Conservation (phyloP, 1,139 yeast genomes). For the Yamadazyma trypodendri region DNA sequence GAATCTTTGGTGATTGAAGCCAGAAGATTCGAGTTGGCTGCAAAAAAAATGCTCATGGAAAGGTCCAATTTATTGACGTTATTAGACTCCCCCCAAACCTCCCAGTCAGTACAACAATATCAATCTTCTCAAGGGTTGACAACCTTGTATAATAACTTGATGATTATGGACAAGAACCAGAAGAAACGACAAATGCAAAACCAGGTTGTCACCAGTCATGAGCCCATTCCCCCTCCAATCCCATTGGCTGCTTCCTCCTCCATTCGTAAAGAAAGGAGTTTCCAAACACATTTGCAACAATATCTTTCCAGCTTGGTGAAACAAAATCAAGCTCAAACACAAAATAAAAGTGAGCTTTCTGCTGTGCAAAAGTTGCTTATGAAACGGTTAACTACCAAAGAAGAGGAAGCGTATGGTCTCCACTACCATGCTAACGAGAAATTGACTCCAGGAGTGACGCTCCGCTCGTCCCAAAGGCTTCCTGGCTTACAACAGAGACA, state of each 20-base stretch:
- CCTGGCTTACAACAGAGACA: constrained; percentile 50
- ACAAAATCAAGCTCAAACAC: constrained; percentile 26
- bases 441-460: constrained; percentile 71
- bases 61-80: constrained; percentile 75
- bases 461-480: constrained; percentile 64
- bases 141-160: constrained; percentile 75
- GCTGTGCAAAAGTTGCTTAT: constrained; percentile 45
- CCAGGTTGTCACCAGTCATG: constrained; percentile 39
- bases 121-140: constrained; percentile 87
- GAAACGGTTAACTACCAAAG: constrained; percentile 68
- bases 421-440: constrained; percentile 74
- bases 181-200: constrained; percentile 42
- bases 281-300: constrained; percentile 53
- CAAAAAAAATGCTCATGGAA: constrained; percentile 83
- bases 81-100: constrained; percentile 84
- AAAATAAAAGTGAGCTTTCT: constrained; percentile 34
- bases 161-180: constrained; percentile 70
- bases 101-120: constrained; percentile 74
- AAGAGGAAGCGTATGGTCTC: constrained; percentile 84
- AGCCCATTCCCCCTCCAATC: constrained; percentile 60
- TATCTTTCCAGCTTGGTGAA: constrained; percentile 39
- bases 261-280: constrained; percentile 49
- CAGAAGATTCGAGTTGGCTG: constrained; percentile 86
- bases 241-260: constrained; percentile 57
- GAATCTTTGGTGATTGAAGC: constrained; percentile 93